Evolutionary conservation across 2,329 filamentous ascomycete genomes (phyloP), one percentile per base, ranked within the genome.

Genomic region (Raffaelea ambrosiae): DNA sequence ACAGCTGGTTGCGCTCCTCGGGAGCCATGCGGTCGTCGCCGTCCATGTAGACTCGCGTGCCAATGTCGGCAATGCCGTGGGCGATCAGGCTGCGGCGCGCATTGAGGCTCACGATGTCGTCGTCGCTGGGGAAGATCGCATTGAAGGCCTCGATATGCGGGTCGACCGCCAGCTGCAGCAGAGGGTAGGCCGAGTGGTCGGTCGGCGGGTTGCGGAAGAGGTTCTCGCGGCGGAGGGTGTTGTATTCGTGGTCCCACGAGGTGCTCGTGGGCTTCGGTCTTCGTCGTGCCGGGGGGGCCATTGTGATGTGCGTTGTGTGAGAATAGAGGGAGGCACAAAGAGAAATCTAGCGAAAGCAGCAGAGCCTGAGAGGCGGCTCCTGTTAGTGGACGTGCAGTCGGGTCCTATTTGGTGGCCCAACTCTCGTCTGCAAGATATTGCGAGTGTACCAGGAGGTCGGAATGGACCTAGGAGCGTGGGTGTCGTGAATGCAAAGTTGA

Each of bases 111-210:
- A 10, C 21, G 21, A 20, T 5, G 8, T 14, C n/a, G 36, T 10
- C 76, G 49, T 76, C 73, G 29, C 82, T 79, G 18, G 43, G 26
- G 62, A 96, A 94, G 43, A 97, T 75, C 46, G 83, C 83, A 71
- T 98, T 95, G 79, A 96, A 98, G 7, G 93, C 93, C 60, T 96
- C 84, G 58, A 97, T 85, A 66, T 98, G 93, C 44, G 93, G 93
- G 55, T 86, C 77, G 51, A 97, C 83, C n/a, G 91, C 87, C 52
- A 79, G 78, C 58, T 90, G 84, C 43, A 98, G 79, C 20, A 86
- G 78, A 14, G 93, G 93, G 61, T 95, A 97, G 50, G 91, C 88
- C 10, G 86, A 86, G 57, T 81, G 84, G 63, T 97, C 90, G 60
- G 79, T 84, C 0, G 93, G 91, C 18, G 93, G 91, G 56, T 94